Conservation (phyloP, 1,284 basidiomycete genomes). For the Taiwanofungus camphoratus region DNA sequence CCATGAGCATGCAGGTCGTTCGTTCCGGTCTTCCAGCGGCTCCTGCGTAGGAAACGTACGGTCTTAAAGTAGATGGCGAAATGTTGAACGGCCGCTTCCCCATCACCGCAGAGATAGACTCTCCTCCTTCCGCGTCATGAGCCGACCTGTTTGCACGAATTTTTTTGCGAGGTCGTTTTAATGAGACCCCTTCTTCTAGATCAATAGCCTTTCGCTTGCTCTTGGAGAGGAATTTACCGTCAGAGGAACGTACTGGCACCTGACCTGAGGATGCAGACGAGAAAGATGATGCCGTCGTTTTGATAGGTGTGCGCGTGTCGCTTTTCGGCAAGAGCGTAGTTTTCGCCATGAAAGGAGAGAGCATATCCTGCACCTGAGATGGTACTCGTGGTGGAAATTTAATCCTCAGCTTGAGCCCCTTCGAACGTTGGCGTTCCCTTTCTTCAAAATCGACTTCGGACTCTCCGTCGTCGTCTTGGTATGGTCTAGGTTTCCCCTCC, state of each 20-base stretch:
- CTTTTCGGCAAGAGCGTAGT: background rate
- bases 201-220: conserved; percentile 12
- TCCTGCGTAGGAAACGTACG: conserved; percentile 15
- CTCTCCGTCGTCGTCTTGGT: conserved; percentile 22
- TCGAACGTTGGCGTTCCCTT: conserved; percentile 20
- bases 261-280: conserved; percentile 3
- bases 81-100: conserved; percentile 3
- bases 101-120: conserved; percentile 12
- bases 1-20: conserved; percentile 35
- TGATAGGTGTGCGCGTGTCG: background rate
- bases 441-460: conserved; percentile 25
- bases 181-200: no score
- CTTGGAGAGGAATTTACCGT: conserved; percentile 18
- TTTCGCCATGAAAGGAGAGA: conserved; percentile 16
- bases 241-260: conserved; percentile 11
- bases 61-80: conserved; percentile 5
- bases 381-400: conserved; percentile 27
- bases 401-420: conserved; percentile 36
- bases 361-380: conserved; percentile 13
- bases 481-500: conserved; percentile 5
- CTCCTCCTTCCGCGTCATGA: background rate
- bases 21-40: conserved; percentile 19
- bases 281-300: conserved; percentile 3
- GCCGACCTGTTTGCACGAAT: conserved; percentile 14
- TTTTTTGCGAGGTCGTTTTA: conserved; percentile 20